phyloP scores from a whole-genome alignment of 495 filamentous ascomycete genomes.

The Penicillium silybi region DNA sequence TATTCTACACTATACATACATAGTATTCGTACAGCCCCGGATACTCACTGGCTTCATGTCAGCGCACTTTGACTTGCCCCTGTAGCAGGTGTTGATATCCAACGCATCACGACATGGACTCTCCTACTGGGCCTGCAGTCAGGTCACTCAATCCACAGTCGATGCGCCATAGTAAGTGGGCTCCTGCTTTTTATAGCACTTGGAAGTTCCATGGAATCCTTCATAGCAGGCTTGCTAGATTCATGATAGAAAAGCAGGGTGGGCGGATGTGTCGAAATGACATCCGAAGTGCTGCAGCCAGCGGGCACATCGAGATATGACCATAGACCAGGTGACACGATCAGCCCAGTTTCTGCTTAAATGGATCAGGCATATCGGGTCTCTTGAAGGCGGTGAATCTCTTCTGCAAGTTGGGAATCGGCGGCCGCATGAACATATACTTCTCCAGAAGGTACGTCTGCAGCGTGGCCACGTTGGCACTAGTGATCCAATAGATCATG shows the following conservation, averaged over 20 bases:
- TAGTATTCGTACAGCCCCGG: too few relatives aligned
- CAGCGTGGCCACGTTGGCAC: slow-evolving; percentile 39
- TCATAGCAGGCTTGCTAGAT: not conserved
- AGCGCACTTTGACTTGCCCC: not conserved
- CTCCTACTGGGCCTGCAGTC: not conserved
- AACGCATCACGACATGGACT: not conserved
- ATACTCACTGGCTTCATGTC: not conserved
- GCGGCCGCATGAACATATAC: slow-evolving; percentile 28
- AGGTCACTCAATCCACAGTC: not conserved
- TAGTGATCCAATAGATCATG: slow-evolving; percentile 69
- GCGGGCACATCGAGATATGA: not conserved
- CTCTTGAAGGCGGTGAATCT: slow-evolving; percentile 15
- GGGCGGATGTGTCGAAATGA: not conserved
- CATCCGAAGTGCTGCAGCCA: not conserved
- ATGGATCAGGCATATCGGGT: slow-evolving; percentile 13
- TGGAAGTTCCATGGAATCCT: not conserved
- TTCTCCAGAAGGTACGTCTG: slow-evolving; percentile 36
- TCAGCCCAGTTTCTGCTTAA: slow-evolving; percentile 16
- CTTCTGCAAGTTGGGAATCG: slow-evolving; percentile 17
- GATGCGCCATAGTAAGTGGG: not conserved
- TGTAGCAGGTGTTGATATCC: too few relatives aligned
- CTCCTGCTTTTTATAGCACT: not conserved
- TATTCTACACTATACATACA: not conserved
- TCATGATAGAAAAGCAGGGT: not conserved
- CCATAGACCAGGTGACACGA: not conserved